Conservation (phyloP, 208 protist species). For the Acanthamoeba lenticulata region DNA sequence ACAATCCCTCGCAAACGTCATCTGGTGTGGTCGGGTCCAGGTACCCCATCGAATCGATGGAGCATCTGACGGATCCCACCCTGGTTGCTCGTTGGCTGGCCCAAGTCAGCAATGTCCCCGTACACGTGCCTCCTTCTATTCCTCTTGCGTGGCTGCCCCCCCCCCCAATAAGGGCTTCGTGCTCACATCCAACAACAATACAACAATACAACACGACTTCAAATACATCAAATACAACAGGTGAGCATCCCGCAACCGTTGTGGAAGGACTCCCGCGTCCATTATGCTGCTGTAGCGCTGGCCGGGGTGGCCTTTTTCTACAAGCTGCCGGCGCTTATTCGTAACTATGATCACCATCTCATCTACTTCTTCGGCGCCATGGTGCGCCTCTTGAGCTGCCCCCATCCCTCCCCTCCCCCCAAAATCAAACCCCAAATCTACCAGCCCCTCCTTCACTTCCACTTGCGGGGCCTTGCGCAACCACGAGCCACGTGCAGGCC, state of each 20-base stretch:
- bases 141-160: too few species aligned
- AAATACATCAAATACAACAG: background rate
- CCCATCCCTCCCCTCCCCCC: background rate
- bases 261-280: background rate
- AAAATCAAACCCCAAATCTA: too few species aligned
- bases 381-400: background rate
- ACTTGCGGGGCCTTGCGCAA: too few species aligned
- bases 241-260: background rate
- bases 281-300: background rate
- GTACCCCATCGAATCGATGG: background rate
- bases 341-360: background rate
- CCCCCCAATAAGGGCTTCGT: background rate
- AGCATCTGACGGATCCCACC: background rate
- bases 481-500: too few species aligned
- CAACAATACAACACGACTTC: too few species aligned
- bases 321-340: background rate
- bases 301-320: background rate
- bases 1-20: too few species aligned
- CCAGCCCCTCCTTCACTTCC: too few species aligned
- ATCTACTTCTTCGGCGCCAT: background rate
- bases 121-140: background rate
- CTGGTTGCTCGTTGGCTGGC: background rate
- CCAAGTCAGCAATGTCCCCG: background rate
- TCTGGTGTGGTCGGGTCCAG: background rate
- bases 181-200: too few species aligned